A percentile compares a stretch with the other conserved stretches of the same genome.
Evolutionary conservation across 768 basidiomycete genomes (phyloP).

Genomic region (Lactarius evosmus): DNA sequence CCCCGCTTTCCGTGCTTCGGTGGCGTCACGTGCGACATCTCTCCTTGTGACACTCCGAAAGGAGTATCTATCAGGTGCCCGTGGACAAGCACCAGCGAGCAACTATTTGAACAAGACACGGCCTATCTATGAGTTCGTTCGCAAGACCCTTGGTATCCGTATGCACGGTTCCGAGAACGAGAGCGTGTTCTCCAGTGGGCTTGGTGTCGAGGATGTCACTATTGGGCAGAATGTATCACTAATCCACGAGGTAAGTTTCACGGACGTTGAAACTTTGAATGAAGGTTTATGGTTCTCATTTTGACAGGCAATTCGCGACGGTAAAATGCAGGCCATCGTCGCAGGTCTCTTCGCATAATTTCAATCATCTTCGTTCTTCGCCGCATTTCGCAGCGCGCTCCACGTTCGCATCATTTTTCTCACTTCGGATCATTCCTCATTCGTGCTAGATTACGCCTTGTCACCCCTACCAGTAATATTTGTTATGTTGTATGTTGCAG

Average conservation of each 20-base stretch:
- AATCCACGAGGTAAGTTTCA: constrained; percentile 61
- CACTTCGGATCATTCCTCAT: not conserved
- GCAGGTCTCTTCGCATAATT: constrained; percentile 44
- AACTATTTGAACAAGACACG: constrained; percentile 63
- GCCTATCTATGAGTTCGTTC: constrained; percentile 73
- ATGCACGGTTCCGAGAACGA: constrained; percentile 82
- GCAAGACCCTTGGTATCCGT: constrained; percentile 63
- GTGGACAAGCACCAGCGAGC: constrained; percentile 66
- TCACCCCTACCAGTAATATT: not conserved
- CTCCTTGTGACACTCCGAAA: constrained; percentile 49
- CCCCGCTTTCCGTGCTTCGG: constrained; percentile 50
- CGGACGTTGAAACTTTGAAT: not conserved
- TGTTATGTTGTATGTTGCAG: not conserved
- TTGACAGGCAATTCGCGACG: constrained; percentile 58
- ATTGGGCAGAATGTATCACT: constrained; percentile 67
- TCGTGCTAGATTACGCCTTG: not conserved
- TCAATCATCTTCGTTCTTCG: not conserved
- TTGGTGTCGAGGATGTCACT: constrained; percentile 64
- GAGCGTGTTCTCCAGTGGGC: constrained; percentile 54
- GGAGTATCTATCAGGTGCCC: constrained; percentile 56
- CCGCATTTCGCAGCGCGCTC: no score
- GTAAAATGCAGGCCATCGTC: constrained; percentile 59
- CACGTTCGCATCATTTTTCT: not conserved
- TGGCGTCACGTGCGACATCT: constrained; percentile 47
- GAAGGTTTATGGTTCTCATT: not conserved